phyloP scores from a whole-genome alignment of 2,329 filamentous ascomycete genomes.

The Hypoxylon sp. region DNA sequence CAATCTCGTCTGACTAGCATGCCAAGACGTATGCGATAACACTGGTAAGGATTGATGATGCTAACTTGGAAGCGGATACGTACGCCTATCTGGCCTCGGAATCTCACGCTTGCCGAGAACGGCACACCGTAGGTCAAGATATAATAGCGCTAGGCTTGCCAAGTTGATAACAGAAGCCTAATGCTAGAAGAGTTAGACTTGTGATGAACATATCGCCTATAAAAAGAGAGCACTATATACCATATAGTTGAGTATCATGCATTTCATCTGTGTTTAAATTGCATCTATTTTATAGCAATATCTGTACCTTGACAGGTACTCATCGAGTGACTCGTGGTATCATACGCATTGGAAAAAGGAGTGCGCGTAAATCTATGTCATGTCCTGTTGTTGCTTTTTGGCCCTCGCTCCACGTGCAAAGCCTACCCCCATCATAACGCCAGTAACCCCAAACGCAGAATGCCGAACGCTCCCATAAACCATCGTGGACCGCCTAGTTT shows the following conservation, averaged over 20 bases:
- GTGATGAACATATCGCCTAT: neutral
- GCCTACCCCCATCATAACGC: conserved; percentile 11
- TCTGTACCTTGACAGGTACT: conserved; percentile 1
- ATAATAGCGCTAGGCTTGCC: neutral
- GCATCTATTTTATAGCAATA: neutral
- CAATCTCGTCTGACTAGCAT: conserved; percentile 19
- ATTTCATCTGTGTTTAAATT: neutral
- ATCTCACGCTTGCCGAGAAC: conserved; percentile 1
- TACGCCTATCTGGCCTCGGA: neutral
- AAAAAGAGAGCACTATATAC: neutral
- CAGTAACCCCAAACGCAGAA: conserved; percentile 15
- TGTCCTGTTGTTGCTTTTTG: conserved; percentile 15
- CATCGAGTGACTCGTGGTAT: neutral
- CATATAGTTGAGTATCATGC: too few relatives aligned
- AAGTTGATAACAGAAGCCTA: neutral
- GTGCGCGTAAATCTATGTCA: conserved; percentile 24
- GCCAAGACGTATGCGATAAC: conserved; percentile 28
- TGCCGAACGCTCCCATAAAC: neutral
- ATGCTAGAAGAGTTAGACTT: neutral
- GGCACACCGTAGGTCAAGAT: neutral
- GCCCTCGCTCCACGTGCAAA: conserved; percentile 13
- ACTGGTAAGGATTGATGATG: conserved; percentile 20
- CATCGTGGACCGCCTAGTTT: conserved; percentile 41
- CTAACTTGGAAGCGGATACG: neutral
- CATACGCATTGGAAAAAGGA: neutral